phyloP scores from a whole-genome alignment of 805 yeast species.

The Jamesozyma lodderae region DNA sequence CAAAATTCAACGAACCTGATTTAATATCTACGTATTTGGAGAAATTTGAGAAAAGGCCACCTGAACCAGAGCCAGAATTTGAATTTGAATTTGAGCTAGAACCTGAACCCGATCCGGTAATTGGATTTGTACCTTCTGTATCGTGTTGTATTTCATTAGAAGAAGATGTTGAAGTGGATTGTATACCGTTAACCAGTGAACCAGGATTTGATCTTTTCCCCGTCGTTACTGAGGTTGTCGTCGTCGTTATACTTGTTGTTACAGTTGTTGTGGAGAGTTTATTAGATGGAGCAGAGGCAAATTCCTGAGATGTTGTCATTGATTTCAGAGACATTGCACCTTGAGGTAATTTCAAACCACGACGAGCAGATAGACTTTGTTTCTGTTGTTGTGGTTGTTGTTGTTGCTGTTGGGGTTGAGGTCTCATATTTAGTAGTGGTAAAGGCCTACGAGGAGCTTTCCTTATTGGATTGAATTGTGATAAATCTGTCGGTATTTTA shows the following conservation, averaged over 20 bases:
- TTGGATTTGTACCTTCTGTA: slow-evolving; percentile 24
- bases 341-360: slow-evolving; percentile 64
- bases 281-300: slow-evolving; percentile 24
- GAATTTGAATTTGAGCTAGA: slow-evolving; percentile 12
- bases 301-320: slow-evolving; percentile 22
- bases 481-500: background rate
- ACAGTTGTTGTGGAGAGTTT: slow-evolving; percentile 4
- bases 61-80: slow-evolving; percentile 18
- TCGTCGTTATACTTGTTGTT: slow-evolving; percentile 5
- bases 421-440: background rate
- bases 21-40: slow-evolving; percentile 84
- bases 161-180: slow-evolving; percentile 29
- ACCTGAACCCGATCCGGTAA: slow-evolving; percentile 6
- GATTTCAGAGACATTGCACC: slow-evolving; percentile 29
- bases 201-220: slow-evolving; percentile 27
- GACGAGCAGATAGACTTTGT: slow-evolving; percentile 77
- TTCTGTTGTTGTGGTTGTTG: slow-evolving; percentile 31
- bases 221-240: slow-evolving; percentile 5
- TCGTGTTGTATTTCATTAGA: slow-evolving; percentile 20
- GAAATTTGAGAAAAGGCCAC: slow-evolving; percentile 71
- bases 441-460: slow-evolving; percentile 24
- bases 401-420: background rate
- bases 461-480: slow-evolving; percentile 21
- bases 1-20: slow-evolving; percentile 84
- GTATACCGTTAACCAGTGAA: slow-evolving; percentile 23